Conservation (phyloP, 192 early-diverging fungal species). For the Spizellomyces punctatus region DNA sequence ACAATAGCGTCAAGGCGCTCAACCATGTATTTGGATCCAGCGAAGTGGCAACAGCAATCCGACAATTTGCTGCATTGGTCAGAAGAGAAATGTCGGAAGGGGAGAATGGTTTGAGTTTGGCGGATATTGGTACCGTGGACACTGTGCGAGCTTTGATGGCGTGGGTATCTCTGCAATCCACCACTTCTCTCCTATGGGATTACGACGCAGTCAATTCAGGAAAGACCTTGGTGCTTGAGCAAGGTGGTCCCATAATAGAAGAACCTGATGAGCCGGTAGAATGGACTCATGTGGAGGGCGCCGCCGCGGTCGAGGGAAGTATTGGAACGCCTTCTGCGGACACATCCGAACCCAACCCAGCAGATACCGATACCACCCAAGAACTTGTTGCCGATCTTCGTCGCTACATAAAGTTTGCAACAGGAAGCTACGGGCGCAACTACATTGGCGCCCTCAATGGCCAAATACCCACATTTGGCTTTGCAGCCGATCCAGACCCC, state of each 20-base stretch:
- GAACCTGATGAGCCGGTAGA: constrained; percentile 26
- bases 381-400: constrained; percentile 28
- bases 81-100: constrained; percentile 27
- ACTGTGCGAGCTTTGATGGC: constrained; percentile 24
- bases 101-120: constrained; percentile 3
- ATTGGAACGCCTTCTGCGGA: constrained; percentile 11
- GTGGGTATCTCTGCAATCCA: constrained; percentile 46
- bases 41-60: constrained; percentile 34
- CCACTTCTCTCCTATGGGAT: constrained; percentile 23
- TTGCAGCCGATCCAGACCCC: constrained; percentile 14
- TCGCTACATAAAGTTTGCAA: constrained; percentile 48
- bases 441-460: constrained; percentile 37
- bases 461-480: constrained; percentile 20
- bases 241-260: not conserved
- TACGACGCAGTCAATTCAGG: not conserved
- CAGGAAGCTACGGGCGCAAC: constrained; percentile 44
- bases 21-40: constrained; percentile 49
- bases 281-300: constrained; percentile 5
- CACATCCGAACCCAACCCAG: not conserved
- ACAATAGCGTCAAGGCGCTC: constrained; percentile 26
- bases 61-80: constrained; percentile 37
- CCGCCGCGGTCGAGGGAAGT: constrained; percentile 20
- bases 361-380: constrained; percentile 4
- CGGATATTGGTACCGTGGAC: constrained; percentile 28
- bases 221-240: not conserved